Evolutionary conservation across 1,284 basidiomycete species (phyloP).

Genomic region (Naganishia sp.): DNA sequence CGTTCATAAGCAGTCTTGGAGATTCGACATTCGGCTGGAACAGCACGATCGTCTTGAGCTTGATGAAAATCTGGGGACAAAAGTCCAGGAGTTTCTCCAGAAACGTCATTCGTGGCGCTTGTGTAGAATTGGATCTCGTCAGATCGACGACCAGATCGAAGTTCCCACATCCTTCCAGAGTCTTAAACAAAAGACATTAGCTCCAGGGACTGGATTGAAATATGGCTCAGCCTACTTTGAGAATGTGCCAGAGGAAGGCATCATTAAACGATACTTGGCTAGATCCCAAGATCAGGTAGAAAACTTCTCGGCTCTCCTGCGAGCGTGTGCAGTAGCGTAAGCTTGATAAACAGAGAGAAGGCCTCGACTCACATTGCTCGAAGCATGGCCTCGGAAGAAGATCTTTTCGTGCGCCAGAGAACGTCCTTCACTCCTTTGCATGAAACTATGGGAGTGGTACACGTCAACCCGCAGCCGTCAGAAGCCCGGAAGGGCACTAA

Average conservation of each 20-base stretch:
- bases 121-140: conserved; percentile 74
- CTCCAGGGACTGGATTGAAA: neutral
- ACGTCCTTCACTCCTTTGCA: conserved; percentile 67
- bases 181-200: neutral
- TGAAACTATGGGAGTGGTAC: conserved; percentile 63
- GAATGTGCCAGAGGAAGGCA: conserved; percentile 75
- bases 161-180: conserved; percentile 18
- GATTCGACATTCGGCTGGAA: conserved; percentile 77
- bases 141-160: conserved; percentile 75
- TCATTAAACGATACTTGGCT: conserved; percentile 84
- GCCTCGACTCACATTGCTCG: conserved; percentile 38
- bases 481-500: conserved; percentile 32
- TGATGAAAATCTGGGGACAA: conserved; percentile 65
- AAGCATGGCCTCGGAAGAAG: conserved; percentile 67
- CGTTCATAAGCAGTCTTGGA: conserved; percentile 68
- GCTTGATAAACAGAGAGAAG: no score
- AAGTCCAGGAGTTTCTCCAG: conserved; percentile 76
- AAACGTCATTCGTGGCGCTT: conserved; percentile 77
- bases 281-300: conserved; percentile 62
- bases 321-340: no score
- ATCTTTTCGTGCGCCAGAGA: conserved; percentile 65
- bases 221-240: conserved; percentile 61
- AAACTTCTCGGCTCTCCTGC: conserved; percentile 48
- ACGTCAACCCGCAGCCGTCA: neutral
- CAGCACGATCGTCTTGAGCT: conserved; percentile 65